Evolutionary conservation across 1,284 basidiomycete species (phyloP), one percentile per base, ranked within the genome.

Genomic region (Cystobasidium sp.): DNA sequence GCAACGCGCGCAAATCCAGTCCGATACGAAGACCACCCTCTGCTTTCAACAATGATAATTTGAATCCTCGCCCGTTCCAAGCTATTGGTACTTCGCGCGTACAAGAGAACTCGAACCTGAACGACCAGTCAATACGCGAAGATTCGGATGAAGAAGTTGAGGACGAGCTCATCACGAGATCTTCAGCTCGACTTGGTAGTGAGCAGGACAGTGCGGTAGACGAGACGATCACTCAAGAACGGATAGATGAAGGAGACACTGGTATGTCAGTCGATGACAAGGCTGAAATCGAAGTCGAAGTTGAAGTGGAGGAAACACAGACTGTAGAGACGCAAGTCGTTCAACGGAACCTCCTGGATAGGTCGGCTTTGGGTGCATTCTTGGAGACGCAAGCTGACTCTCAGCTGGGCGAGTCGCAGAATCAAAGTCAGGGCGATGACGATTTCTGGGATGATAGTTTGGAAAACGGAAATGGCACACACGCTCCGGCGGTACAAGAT

Each of bases 221-320:
- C 39, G 31, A n/a, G 16, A 39, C 22, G n/a, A 9, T 41, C 39
- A n/a, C 6, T 8, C 8, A 41, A 43, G 20, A 9, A n/a, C 37
- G 16, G 16, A 39, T 41, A 37, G 18, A 12, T 56, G n/a, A 18
- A 59, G 9, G 14, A 16, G 37, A 18, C 5, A 3, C 22, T 37
- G 52, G 39, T 16, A n/a, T 41, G 56, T 10, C 37, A 41, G 66
- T 56, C 39, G 39, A 53, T 20, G 52, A 56, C 6, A 37, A 68
- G 18, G 31, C 31, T 43, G 66, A 68, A 56, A 52, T 56, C 14
- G 66, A 68, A 68, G 37, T 43, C 66, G 18, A 3, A 39, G 53
- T 8, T 5, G n/a, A n/a, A 10, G 10, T 16, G 10, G 58, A 24
- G 16, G 52, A 68, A 44, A 41, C 52, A 20, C 31, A 56, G 56